Evolutionary conservation across 2,329 filamentous ascomycete genomes (phyloP).

Genomic region (Thelonectria rubi): DNA sequence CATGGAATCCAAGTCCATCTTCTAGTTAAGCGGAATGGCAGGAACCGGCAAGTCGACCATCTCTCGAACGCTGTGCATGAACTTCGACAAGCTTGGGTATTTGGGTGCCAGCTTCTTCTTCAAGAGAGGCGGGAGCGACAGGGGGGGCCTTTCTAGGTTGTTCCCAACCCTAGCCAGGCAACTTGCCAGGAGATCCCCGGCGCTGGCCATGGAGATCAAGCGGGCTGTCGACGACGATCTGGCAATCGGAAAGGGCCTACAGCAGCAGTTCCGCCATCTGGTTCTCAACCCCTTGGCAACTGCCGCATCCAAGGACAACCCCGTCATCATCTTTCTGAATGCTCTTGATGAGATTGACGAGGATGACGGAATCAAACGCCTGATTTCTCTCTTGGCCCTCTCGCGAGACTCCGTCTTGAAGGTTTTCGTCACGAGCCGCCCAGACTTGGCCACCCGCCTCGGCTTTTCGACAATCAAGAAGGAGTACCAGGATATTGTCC

Average conservation of each 20-base stretch:
- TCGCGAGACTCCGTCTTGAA: not conserved
- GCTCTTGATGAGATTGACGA: not conserved
- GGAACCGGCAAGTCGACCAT: not conserved
- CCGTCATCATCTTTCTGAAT: not conserved
- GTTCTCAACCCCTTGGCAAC: not conserved
- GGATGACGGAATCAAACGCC: not conserved
- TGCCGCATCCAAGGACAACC: not conserved
- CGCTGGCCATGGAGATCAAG: not conserved
- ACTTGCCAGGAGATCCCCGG: not conserved
- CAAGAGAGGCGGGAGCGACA: not conserved
- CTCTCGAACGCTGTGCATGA: not conserved
- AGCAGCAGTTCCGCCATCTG: not conserved
- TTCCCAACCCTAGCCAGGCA: not conserved
- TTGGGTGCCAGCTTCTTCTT: not conserved
- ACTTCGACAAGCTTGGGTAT: not conserved
- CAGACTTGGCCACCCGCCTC: not conserved
- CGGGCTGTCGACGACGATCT: not conserved
- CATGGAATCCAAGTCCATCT: not conserved
- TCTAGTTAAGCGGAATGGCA: not conserved
- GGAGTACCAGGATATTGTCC: conserved; percentile 38
- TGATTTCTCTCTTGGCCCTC: not conserved
- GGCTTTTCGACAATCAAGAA: conserved; percentile 31
- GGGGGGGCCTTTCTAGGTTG: not conserved
- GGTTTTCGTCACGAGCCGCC: not conserved
- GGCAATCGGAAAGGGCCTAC: not conserved